phyloP scores from a whole-genome alignment of 2,329 filamentous ascomycete species.

The Aspergillus sp. region DNA sequence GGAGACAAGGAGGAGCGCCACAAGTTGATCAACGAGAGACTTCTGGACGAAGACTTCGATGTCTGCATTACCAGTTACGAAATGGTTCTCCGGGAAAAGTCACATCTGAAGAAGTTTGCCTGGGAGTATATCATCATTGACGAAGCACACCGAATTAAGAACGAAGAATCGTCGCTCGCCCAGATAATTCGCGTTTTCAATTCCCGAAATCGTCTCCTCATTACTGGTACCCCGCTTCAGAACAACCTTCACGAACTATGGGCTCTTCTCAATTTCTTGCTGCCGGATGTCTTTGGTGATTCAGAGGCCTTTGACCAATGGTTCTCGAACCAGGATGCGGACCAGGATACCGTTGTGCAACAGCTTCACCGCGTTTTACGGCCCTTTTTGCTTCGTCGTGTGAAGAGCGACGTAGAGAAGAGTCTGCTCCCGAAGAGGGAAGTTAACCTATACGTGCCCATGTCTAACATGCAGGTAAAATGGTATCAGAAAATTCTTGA shows the following conservation, averaged over 20 bases:
- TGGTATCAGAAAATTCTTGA: slow-evolving; percentile 99
- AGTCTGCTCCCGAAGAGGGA: slow-evolving; percentile 97
- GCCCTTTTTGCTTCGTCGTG: slow-evolving; percentile 90
- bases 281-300: slow-evolving; percentile 98
- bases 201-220: slow-evolving; percentile 90
- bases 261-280: slow-evolving; percentile 93
- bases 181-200: slow-evolving; percentile 96
- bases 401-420: slow-evolving; percentile 98
- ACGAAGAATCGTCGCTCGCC: slow-evolving; percentile 94
- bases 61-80: slow-evolving; percentile 99
- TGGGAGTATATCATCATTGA: slow-evolving; percentile 99
- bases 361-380: slow-evolving; percentile 91
- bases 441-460: slow-evolving; percentile 92
- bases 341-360: slow-evolving; percentile 94
- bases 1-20: slow-evolving; percentile 93
- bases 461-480: slow-evolving; percentile 98
- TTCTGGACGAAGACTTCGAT: slow-evolving; percentile 95
- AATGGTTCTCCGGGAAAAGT: slow-evolving; percentile 95
- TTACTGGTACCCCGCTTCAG: slow-evolving; percentile 93
- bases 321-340: slow-evolving; percentile 87
- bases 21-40: slow-evolving; percentile 80
- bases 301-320: slow-evolving; percentile 96
- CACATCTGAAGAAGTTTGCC: slow-evolving; percentile 92
- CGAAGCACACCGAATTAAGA: slow-evolving; percentile 98
- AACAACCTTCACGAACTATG: slow-evolving; percentile 98